Evolutionary conservation across 2,329 filamentous ascomycete genomes (phyloP).

Genomic region (Scedosporium aurantiacum): DNA sequence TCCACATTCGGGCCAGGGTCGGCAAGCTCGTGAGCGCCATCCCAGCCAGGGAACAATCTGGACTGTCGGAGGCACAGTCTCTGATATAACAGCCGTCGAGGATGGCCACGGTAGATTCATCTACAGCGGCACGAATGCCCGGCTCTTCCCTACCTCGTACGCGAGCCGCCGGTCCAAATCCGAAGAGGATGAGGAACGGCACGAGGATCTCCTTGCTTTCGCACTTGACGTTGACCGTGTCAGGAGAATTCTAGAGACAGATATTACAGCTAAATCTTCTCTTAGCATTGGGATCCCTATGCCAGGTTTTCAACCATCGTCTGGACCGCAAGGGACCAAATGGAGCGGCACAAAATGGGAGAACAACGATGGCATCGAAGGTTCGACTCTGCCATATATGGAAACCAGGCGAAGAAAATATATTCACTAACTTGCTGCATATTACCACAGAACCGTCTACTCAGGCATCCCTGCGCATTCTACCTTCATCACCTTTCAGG

Average conservation of each 20-base stretch:
- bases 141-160: conserved; percentile 46
- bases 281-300: conserved; percentile 16
- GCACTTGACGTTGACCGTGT: conserved; percentile 71
- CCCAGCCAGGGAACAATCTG: conserved; percentile 7
- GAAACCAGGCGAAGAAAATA: background rate
- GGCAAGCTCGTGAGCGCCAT: background rate
- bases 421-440: background rate
- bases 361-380: conserved; percentile 9
- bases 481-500: conserved; percentile 10
- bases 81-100: conserved; percentile 33
- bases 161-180: conserved; percentile 26
- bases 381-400: background rate
- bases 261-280: conserved; percentile 14
- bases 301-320: conserved; percentile 13
- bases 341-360: conserved; percentile 34
- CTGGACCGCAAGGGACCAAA: conserved; percentile 17
- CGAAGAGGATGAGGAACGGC: conserved; percentile 54
- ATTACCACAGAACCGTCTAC: conserved; percentile 8
- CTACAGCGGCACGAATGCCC: conserved; percentile 63
- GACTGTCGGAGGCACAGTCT: conserved; percentile 6
- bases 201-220: conserved; percentile 64
- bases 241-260: conserved; percentile 47
- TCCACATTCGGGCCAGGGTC: background rate
- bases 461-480: conserved; percentile 2
- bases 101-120: conserved; percentile 54